A percentile compares a stretch with the other conserved stretches of the same genome.
Conservation (phyloP, 495 filamentous ascomycete species). For the Aspergillus affinis region DNA sequence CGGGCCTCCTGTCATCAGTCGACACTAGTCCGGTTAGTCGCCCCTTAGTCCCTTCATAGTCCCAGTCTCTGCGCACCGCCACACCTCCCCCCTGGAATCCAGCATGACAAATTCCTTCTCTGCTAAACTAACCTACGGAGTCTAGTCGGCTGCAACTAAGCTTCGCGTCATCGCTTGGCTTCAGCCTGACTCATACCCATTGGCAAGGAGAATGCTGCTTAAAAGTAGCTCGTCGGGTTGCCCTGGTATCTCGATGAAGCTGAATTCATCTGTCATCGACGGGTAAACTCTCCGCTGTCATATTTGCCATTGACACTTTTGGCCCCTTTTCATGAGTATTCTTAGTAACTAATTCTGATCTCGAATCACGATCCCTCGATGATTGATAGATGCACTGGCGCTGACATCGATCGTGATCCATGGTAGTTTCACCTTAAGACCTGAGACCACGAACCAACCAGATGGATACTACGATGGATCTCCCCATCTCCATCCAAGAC, state of each 20-base stretch:
- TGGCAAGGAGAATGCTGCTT: no score
- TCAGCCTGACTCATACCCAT: neutral
- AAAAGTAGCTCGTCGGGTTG: neutral
- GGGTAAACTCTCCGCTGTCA: neutral
- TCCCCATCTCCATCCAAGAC: conserved; percentile 28
- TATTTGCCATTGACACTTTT: neutral
- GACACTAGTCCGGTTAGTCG: no score
- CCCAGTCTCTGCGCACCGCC: neutral
- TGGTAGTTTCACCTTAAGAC: neutral
- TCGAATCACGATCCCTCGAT: no score
- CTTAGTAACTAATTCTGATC: no score
- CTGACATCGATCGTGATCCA: neutral
- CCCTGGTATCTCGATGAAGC: neutral
- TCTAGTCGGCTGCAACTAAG: neutral
- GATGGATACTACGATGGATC: neutral
- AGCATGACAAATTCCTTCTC: conserved; percentile 5
- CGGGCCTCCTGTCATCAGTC: no score
- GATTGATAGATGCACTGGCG: no score
- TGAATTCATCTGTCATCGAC: no score
- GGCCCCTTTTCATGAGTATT: no score
- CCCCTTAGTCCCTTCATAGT: no score
- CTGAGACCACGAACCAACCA: neutral
- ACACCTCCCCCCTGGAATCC: neutral
- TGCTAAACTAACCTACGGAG: no score
- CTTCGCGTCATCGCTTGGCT: neutral